Evolutionary conservation across 129 eudicot species (phyloP), one percentile per base, ranked within the genome.

Genomic region (Flaveria ramosissima): DNA sequence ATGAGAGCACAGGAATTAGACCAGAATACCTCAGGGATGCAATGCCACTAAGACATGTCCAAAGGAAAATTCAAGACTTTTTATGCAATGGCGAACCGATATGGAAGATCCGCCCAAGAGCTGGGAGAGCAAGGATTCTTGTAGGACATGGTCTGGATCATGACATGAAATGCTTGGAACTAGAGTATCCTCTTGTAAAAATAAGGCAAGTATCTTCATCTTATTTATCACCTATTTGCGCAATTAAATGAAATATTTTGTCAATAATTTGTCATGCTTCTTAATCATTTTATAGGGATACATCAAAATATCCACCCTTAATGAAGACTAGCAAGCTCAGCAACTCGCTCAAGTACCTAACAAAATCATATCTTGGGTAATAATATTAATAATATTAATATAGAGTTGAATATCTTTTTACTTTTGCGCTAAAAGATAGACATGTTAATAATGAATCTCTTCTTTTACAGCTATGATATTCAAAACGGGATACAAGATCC

Each of bases 291-390:
- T 76, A 51, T 84, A 94, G 99, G 91, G 99, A 95, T 81, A 89
- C 92, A 20, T 85, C 96, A 81, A 89, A 89, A 84, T 95, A 95
- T 85, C 99, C 99, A 72, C 97, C 97, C 27, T 74, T 95, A 81
- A 89, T 91, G 97, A 95, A 91, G 84, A 91, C 99, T 17, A 95
- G 96, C 96, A 95, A 95, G 96, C 97, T 95, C 78, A 95, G 94
- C 96, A 95, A 95, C 96, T 86, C 99, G n/a, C 94, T 95, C 73
- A 91, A 91, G 81, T 85, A 95, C 83, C 88, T 95, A 71, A 89
- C 94, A 7, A 92, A 85, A 76, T 86, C 97, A 77, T 95, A 95
- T 82, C 96, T 95, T 8, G 99, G 99, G 99, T 86, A 84, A 69
- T 81, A 12, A 41, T 43, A 14, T 42, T 60, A 43, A 47, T 13